These are phyloP conservation scores for Flaveria sonorensis DNA, from an alignment of 129 eudicot species.

Conservation along the genomic window DNA sequence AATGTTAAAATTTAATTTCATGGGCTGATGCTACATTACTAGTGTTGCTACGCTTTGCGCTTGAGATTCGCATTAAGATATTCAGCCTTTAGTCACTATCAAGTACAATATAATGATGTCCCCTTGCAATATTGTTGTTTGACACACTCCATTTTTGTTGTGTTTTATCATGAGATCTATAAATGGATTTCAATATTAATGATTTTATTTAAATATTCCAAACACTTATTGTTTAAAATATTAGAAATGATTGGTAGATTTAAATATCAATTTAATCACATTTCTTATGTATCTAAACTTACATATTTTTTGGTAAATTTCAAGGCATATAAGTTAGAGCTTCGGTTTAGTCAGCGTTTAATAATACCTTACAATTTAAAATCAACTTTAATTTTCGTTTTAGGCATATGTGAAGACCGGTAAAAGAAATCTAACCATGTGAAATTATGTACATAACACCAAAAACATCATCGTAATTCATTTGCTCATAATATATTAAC, in stretches of 20 bases:
- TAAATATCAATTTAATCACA: not conserved
- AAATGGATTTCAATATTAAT: conserved; percentile 14
- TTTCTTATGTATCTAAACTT: not conserved
- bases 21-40: too few species aligned
- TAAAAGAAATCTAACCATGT: too few species aligned
- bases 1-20: too few species aligned
- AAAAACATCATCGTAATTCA: too few species aligned
- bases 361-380: too few species aligned
- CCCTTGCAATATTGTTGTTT: conserved; percentile 22
- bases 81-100: conserved; percentile 4
- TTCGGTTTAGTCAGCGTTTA: too few species aligned
- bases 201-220: conserved; percentile 6
- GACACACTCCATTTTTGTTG: conserved; percentile 23
- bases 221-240: not conserved
- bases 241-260: not conserved
- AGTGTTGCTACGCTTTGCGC: not conserved
- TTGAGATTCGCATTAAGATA: conserved; percentile 7
- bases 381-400: too few species aligned
- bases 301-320: too few species aligned
- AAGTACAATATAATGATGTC: conserved; percentile 16
- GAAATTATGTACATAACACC: too few species aligned
- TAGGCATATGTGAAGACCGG: too few species aligned
- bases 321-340: too few species aligned
- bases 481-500: too few species aligned
- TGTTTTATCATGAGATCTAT: conserved; percentile 7